Percentiles rank a stretch among this genome's conserved stretches.
Evolutionary conservation across 345 rosid genomes (phyloP).

Genomic region (Lumnitzera racemosa): DNA sequence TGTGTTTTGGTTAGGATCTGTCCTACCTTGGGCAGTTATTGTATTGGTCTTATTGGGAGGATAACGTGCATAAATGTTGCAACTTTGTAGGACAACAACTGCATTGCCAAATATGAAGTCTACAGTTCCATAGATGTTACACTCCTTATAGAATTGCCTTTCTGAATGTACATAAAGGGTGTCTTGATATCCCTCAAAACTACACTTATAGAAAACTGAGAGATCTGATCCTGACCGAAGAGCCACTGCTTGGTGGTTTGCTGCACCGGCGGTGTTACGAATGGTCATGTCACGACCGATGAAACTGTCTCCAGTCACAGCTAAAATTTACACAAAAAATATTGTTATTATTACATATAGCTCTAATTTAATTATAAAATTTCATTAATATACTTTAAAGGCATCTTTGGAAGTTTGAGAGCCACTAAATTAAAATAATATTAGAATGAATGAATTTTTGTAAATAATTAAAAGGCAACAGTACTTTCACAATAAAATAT

Average conservation of each 20-base stretch:
- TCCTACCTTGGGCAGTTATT: constrained; percentile 31
- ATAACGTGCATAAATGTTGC: constrained; percentile 15
- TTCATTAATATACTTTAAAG: too few relatives aligned
- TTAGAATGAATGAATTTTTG: too few relatives aligned
- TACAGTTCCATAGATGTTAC: constrained; percentile 26
- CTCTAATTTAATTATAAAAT: too few relatives aligned
- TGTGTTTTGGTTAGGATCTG: constrained; percentile 19
- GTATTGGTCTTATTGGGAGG: constrained; percentile 25
- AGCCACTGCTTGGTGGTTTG: constrained; percentile 37
- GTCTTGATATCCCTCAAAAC: constrained; percentile 27
- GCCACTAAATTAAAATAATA: too few relatives aligned
- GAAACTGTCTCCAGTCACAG: constrained; percentile 32
- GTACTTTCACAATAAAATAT: too few relatives aligned
- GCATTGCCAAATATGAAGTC: constrained; percentile 36
- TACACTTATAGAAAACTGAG: constrained; percentile 25
- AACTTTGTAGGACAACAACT: constrained; percentile 24
- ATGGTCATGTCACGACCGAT: constrained; percentile 24
- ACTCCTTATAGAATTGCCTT: constrained; percentile 30
- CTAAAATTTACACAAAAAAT: constrained; percentile 10
- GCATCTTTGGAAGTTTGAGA: too few relatives aligned
- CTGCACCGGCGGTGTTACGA: constrained; percentile 32
- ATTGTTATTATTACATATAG: not conserved
- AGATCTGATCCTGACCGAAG: constrained; percentile 33
- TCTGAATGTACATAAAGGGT: constrained; percentile 27
- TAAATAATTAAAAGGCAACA: too few relatives aligned